Evolutionary conservation across 768 basidiomycete species (phyloP).

Genomic region (Rhizopogon sp.): DNA sequence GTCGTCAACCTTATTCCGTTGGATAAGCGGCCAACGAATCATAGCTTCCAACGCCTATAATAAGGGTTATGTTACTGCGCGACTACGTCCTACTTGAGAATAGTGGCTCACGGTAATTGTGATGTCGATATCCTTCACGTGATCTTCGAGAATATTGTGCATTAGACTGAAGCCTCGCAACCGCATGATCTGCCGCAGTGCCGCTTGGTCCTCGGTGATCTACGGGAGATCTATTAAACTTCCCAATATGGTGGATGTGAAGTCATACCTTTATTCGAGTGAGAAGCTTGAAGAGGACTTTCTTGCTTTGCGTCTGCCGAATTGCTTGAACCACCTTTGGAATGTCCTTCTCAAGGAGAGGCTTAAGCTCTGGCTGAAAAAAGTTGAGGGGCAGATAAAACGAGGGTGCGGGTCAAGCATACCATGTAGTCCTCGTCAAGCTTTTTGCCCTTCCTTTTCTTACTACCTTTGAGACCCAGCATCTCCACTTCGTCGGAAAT

Average conservation of each 20-base stretch:
- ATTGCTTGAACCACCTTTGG: conserved; percentile 91
- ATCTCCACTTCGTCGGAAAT: conserved; percentile 88
- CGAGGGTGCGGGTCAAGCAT: conserved; percentile 11
- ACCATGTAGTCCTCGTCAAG: conserved; percentile 94
- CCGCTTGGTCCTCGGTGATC: conserved; percentile 81
- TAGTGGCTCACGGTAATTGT: conserved; percentile 53
- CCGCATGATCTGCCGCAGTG: conserved; percentile 82
- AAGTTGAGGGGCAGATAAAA: conserved; percentile 2
- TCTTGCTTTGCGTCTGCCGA: conserved; percentile 79
- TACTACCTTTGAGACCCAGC: conserved; percentile 78
- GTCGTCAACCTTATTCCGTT: conserved; percentile 90
- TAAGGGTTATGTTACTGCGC: background rate
- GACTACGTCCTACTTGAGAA: background rate
- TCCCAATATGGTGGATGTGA: background rate
- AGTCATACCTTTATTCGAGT: conserved; percentile 73
- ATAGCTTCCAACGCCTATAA: conserved; percentile 61
- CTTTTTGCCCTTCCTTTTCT: conserved; percentile 88
- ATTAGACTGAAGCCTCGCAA: conserved; percentile 91
- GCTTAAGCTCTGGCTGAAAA: conserved; percentile 67
- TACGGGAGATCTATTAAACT: conserved; percentile 22
- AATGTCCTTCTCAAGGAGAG: conserved; percentile 73
- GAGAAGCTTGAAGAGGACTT: conserved; percentile 78
- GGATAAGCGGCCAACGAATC: conserved; percentile 74
- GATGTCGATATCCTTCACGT: conserved; percentile 65
- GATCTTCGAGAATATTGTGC: conserved; percentile 81